Evolutionary conservation across 2,329 filamentous ascomycete species (phyloP).

Genomic region (Cercospora janseana): DNA sequence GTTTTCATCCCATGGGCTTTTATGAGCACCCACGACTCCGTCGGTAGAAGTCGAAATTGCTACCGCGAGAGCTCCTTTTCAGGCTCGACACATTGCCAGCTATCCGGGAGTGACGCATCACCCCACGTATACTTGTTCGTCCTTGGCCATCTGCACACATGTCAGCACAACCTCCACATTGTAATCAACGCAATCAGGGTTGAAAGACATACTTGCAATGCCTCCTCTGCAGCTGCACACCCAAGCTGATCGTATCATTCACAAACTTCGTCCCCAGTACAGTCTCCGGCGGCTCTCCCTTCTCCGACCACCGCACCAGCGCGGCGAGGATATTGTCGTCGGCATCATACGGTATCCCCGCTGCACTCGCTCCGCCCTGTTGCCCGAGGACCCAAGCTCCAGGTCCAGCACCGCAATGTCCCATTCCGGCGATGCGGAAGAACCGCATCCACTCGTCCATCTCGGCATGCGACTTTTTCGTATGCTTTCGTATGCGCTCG

Average conservation of each 20-base stretch:
- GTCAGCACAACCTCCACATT: neutral
- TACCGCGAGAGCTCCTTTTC: too few species aligned
- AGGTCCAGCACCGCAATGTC: slow-evolving; percentile 38
- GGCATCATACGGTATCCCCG: slow-evolving; percentile 25
- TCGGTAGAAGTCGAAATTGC: too few species aligned
- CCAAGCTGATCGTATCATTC: slow-evolving; percentile 1
- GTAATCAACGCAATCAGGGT: neutral
- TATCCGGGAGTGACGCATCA: neutral
- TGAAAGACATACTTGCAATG: neutral
- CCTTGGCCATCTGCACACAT: neutral
- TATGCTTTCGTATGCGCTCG: slow-evolving; percentile 25
- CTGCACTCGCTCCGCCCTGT: slow-evolving; percentile 22
- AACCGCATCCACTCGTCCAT: slow-evolving; percentile 40
- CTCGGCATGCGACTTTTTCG: neutral
- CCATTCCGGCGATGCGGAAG: slow-evolving; percentile 43
- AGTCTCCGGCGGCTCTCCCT: slow-evolving; percentile 31
- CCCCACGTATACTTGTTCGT: neutral
- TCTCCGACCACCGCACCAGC: slow-evolving; percentile 38
- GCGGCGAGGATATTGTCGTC: slow-evolving; percentile 31
- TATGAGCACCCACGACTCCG: too few species aligned
- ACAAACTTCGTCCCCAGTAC: slow-evolving; percentile 6
- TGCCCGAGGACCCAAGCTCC: slow-evolving; percentile 23
- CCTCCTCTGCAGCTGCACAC: neutral
- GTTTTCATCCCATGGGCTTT: too few species aligned
- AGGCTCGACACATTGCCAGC: neutral